Base-by-base conservation (phyloP, 345 rosid genomes). In the Gossypium arboreum region DNA sequence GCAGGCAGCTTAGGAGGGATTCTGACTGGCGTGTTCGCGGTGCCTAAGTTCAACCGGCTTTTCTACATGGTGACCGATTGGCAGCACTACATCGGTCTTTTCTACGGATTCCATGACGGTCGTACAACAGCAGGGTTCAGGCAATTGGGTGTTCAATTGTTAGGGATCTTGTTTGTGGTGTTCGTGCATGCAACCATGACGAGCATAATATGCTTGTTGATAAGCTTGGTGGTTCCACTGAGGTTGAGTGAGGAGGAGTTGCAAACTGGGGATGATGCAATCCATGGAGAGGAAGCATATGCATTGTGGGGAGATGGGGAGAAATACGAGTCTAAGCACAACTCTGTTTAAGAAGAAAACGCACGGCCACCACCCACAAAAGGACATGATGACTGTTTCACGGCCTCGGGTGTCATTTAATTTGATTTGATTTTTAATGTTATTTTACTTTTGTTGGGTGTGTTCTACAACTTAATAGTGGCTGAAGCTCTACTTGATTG, bases 281-380 rank as follows among this genome's bases (percentile, higher is more conserved):
- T 90, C 17, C 91, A 85, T 44, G 90, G 94, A 13, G 88, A 86
- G 78, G 89, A 86, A 69, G 92, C 91, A 0, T 85, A 85, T 64
- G 90, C 91, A 4, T 66, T 89, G 80, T 87, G 91, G 90, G 90
- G 91, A 48, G 89, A 89, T 68, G 91, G 90, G 44, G 91, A 89
- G 81, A 89, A 82, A 72, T 84, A 77, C 1, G 91, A 86, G 76
- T 87, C 91, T 3, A 79, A 55, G 83, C 79, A 73, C 25, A 81
- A 56, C 39, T 87, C 88, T 2, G 45, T 62, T 18, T 80, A 72
- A 0, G 79, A 75, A 27, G 88, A 84, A 7, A 69, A 77, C 54
- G 41, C 41, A 34, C 7, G 41, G 41, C 86, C 86, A 12, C 77
- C 64, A 22, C 76, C 44, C 24, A 27, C 83, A 1, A 82, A 64